Evolutionary conservation across 2,329 filamentous ascomycete genomes (phyloP), one percentile per base, ranked within the genome.

Genomic region (Calycina herbarum): DNA sequence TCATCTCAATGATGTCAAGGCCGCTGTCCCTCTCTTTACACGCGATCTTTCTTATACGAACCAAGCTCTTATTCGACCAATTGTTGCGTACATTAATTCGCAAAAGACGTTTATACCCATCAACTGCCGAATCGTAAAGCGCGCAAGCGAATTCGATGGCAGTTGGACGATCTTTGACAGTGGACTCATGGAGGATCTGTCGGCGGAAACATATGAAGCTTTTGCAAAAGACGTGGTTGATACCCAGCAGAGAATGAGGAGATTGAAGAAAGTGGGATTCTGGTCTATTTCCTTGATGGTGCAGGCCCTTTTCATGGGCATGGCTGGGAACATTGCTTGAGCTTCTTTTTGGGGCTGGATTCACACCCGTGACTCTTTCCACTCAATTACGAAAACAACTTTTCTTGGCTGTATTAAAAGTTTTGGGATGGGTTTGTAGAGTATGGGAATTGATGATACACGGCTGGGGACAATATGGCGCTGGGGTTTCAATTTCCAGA

Each of bases 11-110:
- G 93, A 97, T 71, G 93, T 97, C 57, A 92, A 93, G 71, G 95
- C 95, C 33, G 89, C 91, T 2, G 94, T 99, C 1, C 95, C 95
- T 0, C 85, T 98, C 61, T 98, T 99, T 80, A 96, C 91, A 1
- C 89, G 87, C 17, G 91, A 97, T 75, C 86, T 98, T 59, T 96
- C 93, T 0, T 99, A 98, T 77, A 91, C 97, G 73, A 98, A 97
- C 78, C 96, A 96, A 77, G 93, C 95, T 1, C 87, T 98, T 4
- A 92, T 98, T 42, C 88, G 95, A 4, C 95, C 95, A 17, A 99
- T 99, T 67, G 94, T 99, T 51, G 95, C 95, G 6, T 99, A 98
- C 77, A 98, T 99, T 79, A 99, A 99, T 78, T 92, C 93, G 54
- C 92, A 93, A 77, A 90, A 89, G 75, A 96, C 94, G 0, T 98